These are phyloP conservation scores for Conringia planisiliqua DNA, from an alignment of 345 rosid genomes.

Conservation along the genomic window DNA sequence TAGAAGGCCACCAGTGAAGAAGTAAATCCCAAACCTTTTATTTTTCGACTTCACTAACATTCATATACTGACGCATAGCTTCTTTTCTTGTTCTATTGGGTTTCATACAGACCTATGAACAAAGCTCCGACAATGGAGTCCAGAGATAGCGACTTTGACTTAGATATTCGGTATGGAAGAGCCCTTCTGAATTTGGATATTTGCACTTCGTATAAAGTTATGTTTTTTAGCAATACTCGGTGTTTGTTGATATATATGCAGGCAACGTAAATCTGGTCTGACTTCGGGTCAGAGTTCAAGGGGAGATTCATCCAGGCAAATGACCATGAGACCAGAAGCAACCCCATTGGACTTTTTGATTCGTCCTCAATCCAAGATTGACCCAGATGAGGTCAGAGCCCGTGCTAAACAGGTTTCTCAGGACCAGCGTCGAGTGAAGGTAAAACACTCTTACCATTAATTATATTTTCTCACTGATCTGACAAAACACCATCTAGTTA, in stretches of 20 bases:
- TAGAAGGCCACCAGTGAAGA: constrained; percentile 75
- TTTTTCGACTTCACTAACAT: not conserved
- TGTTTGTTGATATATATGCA: constrained; percentile 30
- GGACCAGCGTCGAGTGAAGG: constrained; percentile 96
- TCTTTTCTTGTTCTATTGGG: not conserved
- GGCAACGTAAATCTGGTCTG: constrained; percentile 68
- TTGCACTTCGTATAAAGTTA: not conserved
- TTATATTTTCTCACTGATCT: not conserved
- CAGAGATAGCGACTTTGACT: constrained; percentile 85
- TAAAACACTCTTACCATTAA: constrained; percentile 16
- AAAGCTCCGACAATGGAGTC: constrained; percentile 72
- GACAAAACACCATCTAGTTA: not conserved
- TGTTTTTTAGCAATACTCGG: not conserved
- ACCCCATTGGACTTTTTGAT: constrained; percentile 85
- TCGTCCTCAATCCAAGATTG: constrained; percentile 97
- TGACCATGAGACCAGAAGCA: constrained; percentile 91
- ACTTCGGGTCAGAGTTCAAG: constrained; percentile 62
- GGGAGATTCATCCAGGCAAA: constrained; percentile 65
- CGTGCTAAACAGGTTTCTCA: constrained; percentile 78
- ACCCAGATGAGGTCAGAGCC: constrained; percentile 78
- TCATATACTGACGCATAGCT: constrained; percentile 8
- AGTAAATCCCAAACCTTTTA: constrained; percentile 37
- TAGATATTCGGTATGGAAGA: constrained; percentile 62
- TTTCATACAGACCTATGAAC: constrained; percentile 54
- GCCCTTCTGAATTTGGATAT: not conserved